Conservation (phyloP, 164 flowering plant genomes). For the Litsea cubeba region DNA sequence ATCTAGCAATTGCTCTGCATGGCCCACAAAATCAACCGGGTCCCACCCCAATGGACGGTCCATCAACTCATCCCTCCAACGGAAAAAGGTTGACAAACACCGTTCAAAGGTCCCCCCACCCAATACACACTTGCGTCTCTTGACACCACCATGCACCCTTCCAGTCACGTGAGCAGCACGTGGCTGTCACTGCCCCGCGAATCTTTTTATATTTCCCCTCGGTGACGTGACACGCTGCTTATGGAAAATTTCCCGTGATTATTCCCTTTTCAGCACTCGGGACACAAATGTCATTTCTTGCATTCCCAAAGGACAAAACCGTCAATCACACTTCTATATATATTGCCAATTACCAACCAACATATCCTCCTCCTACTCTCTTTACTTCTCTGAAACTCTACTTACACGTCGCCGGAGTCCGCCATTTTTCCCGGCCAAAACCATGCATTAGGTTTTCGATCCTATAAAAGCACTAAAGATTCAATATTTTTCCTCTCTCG, state of each 20-base stretch:
- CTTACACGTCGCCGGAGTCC: constrained; percentile 9
- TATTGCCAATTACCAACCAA: not conserved
- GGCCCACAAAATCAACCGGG: too few species aligned
- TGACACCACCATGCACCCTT: too few species aligned
- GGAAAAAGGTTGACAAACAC: too few species aligned
- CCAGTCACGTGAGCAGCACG: too few species aligned
- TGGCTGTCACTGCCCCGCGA: not conserved
- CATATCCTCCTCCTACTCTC: not conserved
- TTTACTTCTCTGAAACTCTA: not conserved
- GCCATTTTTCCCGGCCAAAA: constrained; percentile 12
- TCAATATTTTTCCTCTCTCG: not conserved
- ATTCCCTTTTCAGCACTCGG: not conserved
- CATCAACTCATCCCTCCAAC: too few species aligned
- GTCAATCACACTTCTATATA: not conserved
- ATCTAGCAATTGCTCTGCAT: too few species aligned
- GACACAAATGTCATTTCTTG: not conserved
- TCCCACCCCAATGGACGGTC: too few species aligned
- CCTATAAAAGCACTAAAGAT: not conserved
- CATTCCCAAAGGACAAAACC: not conserved
- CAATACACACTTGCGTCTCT: too few species aligned
- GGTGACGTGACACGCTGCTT: not conserved
- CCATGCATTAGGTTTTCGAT: not conserved
- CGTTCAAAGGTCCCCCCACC: too few species aligned
- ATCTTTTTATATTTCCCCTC: not conserved
- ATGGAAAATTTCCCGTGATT: not conserved